Evolutionary conservation across 768 basidiomycete genomes (phyloP).

Genomic region (Boletus subcaerulescens): DNA sequence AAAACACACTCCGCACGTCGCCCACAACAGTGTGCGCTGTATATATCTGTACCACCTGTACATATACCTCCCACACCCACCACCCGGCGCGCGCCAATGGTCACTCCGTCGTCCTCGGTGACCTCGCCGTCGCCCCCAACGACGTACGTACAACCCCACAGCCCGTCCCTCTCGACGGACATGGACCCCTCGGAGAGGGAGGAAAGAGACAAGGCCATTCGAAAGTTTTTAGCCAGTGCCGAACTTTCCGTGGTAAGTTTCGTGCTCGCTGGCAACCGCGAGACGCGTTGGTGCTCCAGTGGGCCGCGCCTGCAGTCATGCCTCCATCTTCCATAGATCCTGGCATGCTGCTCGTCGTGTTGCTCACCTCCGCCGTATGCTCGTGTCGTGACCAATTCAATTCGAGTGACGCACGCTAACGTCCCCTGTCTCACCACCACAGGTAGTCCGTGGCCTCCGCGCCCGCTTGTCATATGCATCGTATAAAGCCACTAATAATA

Average conservation of each 20-base stretch:
- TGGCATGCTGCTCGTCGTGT: neutral
- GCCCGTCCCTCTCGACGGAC: conserved; percentile 41
- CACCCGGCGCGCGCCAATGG: conserved; percentile 49
- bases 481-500: conserved; percentile 77
- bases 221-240: conserved; percentile 76
- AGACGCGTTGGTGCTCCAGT: conserved; percentile 47
- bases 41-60: conserved; percentile 16
- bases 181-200: conserved; percentile 48
- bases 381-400: conserved; percentile 5
- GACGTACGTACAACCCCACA: conserved; percentile 51
- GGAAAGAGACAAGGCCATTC: conserved; percentile 61
- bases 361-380: conserved; percentile 1
- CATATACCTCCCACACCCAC: conserved; percentile 7
- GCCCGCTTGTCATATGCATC: conserved; percentile 80
- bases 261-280: conserved; percentile 25
- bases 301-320: conserved; percentile 21
- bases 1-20: conserved; percentile 11
- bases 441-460: conserved; percentile 81
- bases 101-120: conserved; percentile 76
- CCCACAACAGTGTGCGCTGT: conserved; percentile 10
- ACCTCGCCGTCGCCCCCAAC: conserved; percentile 80
- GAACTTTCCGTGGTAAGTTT: conserved; percentile 75
- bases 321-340: conserved; percentile 3
- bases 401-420: conserved; percentile 20
- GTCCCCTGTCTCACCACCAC: conserved; percentile 31